Evolutionary conservation across 2,329 filamentous ascomycete species (phyloP), one percentile per base, ranked within the genome.

Genomic region (Polytolypa hystricis): DNA sequence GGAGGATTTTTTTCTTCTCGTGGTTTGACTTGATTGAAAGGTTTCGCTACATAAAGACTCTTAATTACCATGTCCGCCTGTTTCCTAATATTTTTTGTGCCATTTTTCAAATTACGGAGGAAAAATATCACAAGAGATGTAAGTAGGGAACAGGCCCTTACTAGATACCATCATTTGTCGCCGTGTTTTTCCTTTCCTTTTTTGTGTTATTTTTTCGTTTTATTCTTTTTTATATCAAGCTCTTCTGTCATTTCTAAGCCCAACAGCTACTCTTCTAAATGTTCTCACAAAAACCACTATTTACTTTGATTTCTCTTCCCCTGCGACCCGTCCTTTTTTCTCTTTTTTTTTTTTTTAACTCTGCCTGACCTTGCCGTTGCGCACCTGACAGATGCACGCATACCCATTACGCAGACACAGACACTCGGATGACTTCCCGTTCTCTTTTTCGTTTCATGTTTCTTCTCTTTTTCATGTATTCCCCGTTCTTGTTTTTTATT

Each of bases 381-480:
- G n/a, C n/a, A n/a, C n/a, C n/a, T n/a, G n/a, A n/a, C n/a, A n/a
- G n/a, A n/a, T n/a, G n/a, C n/a, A n/a, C n/a, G n/a, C n/a, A n/a
- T n/a, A n/a, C n/a, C n/a, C n/a, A n/a, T n/a, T n/a, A n/a, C n/a
- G n/a, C n/a, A n/a, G n/a, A n/a, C 39, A 47, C 44, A 44, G 41
- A 44, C 45, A 42, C 47, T 46, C 50, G 47, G 47, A 34, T 45
- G 39, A 39, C 43, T 34, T 45, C 43, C 42, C 23, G 19, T 26
- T 33, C 34, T 32, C 40, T 41, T 38, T 34, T 36, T 27, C 34
- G 41, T 33, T 35, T 39, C 30, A 44, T 40, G 43, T 41, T 40
- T 43, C 41, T 45, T 46, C 47, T 36, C 42, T 41, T 42, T 47
- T 41, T 41, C 25, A 23, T 36, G 39, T 36, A 30, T 32, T 32